These are phyloP conservation scores for Sophora flavescens DNA, from an alignment of 306 rosid genomes.

Conservation along the genomic window DNA sequence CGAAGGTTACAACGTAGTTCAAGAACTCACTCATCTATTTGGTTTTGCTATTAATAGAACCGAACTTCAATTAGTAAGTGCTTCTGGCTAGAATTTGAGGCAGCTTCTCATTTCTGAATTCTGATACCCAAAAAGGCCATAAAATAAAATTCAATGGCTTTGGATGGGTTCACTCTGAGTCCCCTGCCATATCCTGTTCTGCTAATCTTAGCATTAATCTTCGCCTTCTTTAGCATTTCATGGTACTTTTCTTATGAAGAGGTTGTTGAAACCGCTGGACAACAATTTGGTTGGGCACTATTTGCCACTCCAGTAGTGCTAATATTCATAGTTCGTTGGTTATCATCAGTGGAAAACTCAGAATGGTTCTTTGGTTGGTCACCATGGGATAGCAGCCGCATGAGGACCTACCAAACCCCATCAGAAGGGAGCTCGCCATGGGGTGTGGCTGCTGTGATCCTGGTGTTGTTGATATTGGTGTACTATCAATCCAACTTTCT, in stretches of 20 bases:
- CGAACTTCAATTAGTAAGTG: background rate
- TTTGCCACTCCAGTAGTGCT: conserved; percentile 61
- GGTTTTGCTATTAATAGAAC: background rate
- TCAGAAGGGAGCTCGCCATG: conserved; percentile 94
- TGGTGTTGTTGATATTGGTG: conserved; percentile 70
- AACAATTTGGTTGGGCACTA: conserved; percentile 62
- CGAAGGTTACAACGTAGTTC: background rate
- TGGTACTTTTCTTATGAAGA: conserved; percentile 77
- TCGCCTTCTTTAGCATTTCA: conserved; percentile 65
- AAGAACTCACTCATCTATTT: background rate
- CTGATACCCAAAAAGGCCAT: conserved; percentile 17
- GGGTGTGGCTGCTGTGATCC: conserved; percentile 91
- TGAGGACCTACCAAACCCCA: conserved; percentile 54
- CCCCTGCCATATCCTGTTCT: conserved; percentile 86
- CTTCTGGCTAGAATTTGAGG: background rate
- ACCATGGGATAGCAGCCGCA: conserved; percentile 60
- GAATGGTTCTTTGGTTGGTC: conserved; percentile 55
- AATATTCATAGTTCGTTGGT: conserved; percentile 63
- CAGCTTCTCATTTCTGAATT: conserved; percentile 10
- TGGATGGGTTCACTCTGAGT: conserved; percentile 69
- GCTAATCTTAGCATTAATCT: conserved; percentile 66
- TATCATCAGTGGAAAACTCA: conserved; percentile 70
- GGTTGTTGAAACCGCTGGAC: conserved; percentile 63
- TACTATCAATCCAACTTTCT: conserved; percentile 73
- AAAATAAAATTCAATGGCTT: conserved; percentile 50